phyloP scores from a whole-genome alignment of 2,329 filamentous ascomycete genomes.

The Pseudogymnoascus sp. region DNA sequence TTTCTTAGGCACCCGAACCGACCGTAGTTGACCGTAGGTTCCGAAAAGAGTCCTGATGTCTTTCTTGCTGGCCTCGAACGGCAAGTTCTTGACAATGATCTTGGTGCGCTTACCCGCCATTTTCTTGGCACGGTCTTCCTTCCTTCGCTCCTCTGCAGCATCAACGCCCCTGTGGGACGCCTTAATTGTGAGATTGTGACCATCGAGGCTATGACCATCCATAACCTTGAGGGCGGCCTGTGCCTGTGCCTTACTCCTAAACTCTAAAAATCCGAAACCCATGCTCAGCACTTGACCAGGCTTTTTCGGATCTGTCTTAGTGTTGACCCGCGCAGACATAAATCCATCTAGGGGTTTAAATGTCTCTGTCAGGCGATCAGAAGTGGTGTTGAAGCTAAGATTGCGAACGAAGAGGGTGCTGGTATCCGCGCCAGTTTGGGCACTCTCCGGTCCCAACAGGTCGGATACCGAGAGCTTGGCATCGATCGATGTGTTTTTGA shows the following conservation, averaged over 20 bases:
- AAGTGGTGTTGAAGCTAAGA: conserved; percentile 84
- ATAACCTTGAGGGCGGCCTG: conserved; percentile 74
- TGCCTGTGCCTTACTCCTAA: conserved; percentile 67
- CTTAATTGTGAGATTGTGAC: conserved; percentile 76
- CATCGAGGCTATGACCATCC: conserved; percentile 81
- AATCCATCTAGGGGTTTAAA: conserved; percentile 83
- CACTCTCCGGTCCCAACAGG: conserved; percentile 50
- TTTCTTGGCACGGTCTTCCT: conserved; percentile 77
- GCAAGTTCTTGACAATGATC: conserved; percentile 96
- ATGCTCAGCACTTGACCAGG: conserved; percentile 83
- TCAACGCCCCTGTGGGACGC: conserved; percentile 80
- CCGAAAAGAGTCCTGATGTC: conserved; percentile 80
- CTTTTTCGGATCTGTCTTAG: conserved; percentile 85
- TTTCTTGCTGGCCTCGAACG: conserved; percentile 90
- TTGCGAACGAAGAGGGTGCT: conserved; percentile 91
- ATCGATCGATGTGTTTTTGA: conserved; percentile 14
- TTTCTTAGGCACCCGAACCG: conserved; percentile 90
- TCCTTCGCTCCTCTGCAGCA: conserved; percentile 76
- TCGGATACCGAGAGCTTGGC: conserved; percentile 60
- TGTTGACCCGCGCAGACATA: conserved; percentile 82
- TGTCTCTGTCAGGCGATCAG: conserved; percentile 61
- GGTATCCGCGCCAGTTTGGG: conserved; percentile 49
- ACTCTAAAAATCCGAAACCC: conserved; percentile 95
- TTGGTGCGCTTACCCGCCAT: conserved; percentile 70
- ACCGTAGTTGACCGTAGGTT: conserved; percentile 84